Percentiles rank a stretch among this genome's conserved stretches.
These are phyloP conservation scores for Sporothrix protearum DNA, from an alignment of 2,329 filamentous ascomycete species.

Conservation along the genomic window DNA sequence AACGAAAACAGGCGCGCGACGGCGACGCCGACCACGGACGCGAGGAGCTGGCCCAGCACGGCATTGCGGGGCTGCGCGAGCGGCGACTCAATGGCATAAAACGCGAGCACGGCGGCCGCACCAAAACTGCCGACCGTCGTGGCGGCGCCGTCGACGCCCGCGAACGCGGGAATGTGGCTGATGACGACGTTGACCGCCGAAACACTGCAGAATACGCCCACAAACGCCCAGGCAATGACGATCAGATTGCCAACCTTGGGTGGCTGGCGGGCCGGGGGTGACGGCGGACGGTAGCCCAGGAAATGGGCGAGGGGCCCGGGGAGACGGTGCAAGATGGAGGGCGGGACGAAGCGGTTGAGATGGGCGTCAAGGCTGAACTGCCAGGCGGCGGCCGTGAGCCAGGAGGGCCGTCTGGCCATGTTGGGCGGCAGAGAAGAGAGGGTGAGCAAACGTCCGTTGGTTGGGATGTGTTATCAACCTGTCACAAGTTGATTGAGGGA, in stretches of 20 bases:
- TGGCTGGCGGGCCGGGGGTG: conserved; percentile 30
- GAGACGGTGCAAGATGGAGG: conserved; percentile 59
- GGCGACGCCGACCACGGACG: conserved; percentile 57
- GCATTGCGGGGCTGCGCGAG: conserved; percentile 70
- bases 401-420: conserved; percentile 3
- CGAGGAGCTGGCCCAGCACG: conserved; percentile 63
- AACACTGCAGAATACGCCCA: conserved; percentile 62
- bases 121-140: conserved; percentile 69
- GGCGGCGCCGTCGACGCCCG: conserved; percentile 46
- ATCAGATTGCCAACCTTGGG: conserved; percentile 54
- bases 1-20: conserved; percentile 64
- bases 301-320: conserved; percentile 66
- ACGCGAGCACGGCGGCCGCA: conserved; percentile 71
- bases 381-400: conserved; percentile 33
- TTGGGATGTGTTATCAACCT: neutral
- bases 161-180: conserved; percentile 52
- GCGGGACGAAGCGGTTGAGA: conserved; percentile 66
- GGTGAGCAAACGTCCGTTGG: neutral
- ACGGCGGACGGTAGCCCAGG: conserved; percentile 56
- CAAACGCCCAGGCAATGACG: conserved; percentile 58
- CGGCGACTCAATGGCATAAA: conserved; percentile 67
- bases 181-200: conserved; percentile 57
- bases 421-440: neutral
- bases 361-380: conserved; percentile 75
- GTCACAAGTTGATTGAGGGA: too few species aligned